phyloP scores from a whole-genome alignment of 176 grass and related monocot genomes.

The Chrysopogon serrulatus region DNA sequence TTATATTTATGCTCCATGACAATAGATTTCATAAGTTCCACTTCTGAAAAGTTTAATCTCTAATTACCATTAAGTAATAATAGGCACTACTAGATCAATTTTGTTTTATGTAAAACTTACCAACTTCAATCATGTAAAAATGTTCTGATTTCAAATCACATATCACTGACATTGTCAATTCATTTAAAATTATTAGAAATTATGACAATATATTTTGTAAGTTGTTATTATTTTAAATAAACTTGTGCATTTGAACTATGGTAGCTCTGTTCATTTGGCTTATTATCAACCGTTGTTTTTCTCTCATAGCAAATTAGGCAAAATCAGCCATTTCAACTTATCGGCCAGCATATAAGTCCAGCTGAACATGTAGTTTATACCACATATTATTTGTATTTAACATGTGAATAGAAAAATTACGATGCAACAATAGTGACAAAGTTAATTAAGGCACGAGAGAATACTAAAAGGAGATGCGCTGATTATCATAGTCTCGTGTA shows the following conservation, averaged over 20 bases:
- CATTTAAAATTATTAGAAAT: not conserved
- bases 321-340: too few relatives aligned
- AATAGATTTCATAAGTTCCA: not conserved
- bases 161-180: not conserved
- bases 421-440: not conserved
- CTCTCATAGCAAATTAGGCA: too few relatives aligned
- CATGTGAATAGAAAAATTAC: not conserved
- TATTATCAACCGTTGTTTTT: too few relatives aligned
- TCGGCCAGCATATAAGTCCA: too few relatives aligned
- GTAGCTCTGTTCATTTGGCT: too few relatives aligned
- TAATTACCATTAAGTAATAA: not conserved
- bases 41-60: too few relatives aligned
- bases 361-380: too few relatives aligned
- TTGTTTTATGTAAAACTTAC: not conserved
- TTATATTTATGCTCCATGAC: not conserved
- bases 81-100: not conserved
- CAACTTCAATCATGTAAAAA: not conserved
- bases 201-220: not conserved
- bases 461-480: not conserved
- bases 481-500: not conserved
- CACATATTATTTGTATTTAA: not conserved
- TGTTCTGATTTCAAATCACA: not conserved
- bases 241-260: not conserved
- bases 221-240: not conserved
- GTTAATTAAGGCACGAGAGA: not conserved